Conservation (phyloP, 1,284 basidiomycete genomes). For the Rhodofomes roseus region DNA sequence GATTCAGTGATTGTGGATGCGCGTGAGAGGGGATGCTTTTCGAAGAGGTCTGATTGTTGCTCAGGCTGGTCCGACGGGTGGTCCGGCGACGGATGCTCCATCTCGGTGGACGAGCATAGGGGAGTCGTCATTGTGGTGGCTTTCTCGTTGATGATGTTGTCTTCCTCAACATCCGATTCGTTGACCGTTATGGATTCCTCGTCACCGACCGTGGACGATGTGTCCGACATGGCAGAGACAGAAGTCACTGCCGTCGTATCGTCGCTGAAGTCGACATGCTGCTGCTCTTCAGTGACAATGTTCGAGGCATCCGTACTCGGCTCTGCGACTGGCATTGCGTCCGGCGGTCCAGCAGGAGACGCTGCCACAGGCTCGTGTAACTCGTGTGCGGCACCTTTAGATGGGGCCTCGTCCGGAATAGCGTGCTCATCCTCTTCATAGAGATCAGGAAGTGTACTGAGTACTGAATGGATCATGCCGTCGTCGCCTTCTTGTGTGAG, state of each 20-base stretch:
- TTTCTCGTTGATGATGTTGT: constrained; percentile 1
- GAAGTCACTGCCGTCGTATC: not conserved
- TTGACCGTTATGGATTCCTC: not conserved
- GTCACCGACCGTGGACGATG: not conserved
- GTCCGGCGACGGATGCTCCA: too few relatives aligned
- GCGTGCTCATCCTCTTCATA: constrained; percentile 36
- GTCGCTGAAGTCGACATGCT: not conserved
- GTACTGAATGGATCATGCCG: constrained; percentile 82
- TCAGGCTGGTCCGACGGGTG: not conserved
- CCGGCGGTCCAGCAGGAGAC: not conserved
- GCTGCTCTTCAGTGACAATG: not conserved
- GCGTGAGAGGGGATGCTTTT: constrained; percentile 13
- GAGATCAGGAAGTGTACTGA: constrained; percentile 70
- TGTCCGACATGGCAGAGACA: not conserved
- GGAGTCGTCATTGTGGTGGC: constrained; percentile 10
- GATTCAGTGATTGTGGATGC: constrained; percentile 11
- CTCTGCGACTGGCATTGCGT: not conserved
- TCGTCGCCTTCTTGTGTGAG: constrained; percentile 66
- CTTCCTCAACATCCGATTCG: not conserved
- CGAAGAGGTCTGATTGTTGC: constrained; percentile 2
- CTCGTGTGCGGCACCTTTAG: not conserved
- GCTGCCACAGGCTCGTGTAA: not conserved
- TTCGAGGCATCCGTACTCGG: not conserved
- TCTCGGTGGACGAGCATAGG: not conserved
- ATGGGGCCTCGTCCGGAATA: not conserved